phyloP scores from a whole-genome alignment of 2,329 filamentous ascomycete genomes.

The Dryadomyces quercus-mongolicae region DNA sequence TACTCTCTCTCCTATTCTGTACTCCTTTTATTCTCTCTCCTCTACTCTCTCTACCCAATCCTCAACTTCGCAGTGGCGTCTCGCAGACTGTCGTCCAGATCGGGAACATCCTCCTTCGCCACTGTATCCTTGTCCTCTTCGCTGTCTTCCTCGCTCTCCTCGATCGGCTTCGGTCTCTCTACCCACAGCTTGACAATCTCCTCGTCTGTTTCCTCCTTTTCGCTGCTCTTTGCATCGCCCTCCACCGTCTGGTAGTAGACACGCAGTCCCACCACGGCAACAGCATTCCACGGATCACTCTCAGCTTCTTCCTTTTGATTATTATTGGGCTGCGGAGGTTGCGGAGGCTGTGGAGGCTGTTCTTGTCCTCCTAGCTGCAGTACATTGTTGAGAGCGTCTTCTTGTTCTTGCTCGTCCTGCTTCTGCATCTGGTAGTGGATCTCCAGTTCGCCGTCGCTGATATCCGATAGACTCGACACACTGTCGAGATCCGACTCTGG shows the following conservation, averaged over 20 bases:
- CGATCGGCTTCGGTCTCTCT: conserved; percentile 14
- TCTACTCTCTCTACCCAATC: not conserved
- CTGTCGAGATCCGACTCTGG: conserved; percentile 11
- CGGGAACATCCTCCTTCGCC: conserved; percentile 13
- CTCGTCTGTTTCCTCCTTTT: conserved; percentile 3
- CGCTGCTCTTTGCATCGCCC: no score
- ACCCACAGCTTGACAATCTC: conserved; percentile 16
- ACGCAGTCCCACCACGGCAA: conserved; percentile 46
- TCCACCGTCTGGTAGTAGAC: conserved; percentile 37
- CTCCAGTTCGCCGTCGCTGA: conserved; percentile 19
- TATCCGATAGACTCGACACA: conserved; percentile 15
- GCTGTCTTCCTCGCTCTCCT: conserved; percentile 11
- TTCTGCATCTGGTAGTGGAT: conserved; percentile 11
- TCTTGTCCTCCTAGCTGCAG: no score
- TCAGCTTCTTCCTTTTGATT: conserved; percentile 36
- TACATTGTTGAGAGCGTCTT: not conserved
- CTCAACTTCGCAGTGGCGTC: conserved; percentile 13
- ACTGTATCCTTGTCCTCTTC: conserved; percentile 10
- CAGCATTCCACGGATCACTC: conserved; percentile 48
- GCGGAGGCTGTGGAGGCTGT: no score
- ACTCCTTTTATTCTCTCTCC: not conserved
- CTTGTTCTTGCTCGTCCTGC: not conserved
- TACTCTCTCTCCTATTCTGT: no score
- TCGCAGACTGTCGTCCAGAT: conserved; percentile 21
- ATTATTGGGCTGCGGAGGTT: conserved; percentile 15